These are phyloP conservation scores for Linderniella brevidens DNA, from an alignment of 257 asterid genomes.

Conservation along the genomic window DNA sequence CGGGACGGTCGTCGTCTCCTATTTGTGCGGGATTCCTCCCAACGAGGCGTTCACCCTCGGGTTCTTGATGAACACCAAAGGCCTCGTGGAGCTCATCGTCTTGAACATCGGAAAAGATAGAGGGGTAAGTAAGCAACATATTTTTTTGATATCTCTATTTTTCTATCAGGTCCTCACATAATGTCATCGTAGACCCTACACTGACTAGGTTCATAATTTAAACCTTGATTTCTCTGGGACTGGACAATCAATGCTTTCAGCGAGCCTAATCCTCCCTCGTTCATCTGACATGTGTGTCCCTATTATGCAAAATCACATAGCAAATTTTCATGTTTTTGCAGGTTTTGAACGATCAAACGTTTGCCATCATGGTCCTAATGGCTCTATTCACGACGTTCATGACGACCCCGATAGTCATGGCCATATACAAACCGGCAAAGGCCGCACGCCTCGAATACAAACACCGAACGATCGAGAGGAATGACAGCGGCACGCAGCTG, in stretches of 20 bases:
- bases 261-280: too few species aligned
- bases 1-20: conserved; percentile 33
- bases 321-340: conserved; percentile 11
- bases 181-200: too few species aligned
- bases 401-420: conserved; percentile 44
- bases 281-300: too few species aligned
- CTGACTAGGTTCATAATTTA: too few species aligned
- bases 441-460: conserved; percentile 27
- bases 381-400: conserved; percentile 63
- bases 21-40: conserved; percentile 23
- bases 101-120: conserved; percentile 49
- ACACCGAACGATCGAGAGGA: conserved; percentile 40
- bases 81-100: too few species aligned
- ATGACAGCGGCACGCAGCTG: conserved; percentile 27
- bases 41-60: conserved; percentile 44
- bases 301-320: too few species aligned
- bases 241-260: too few species aligned
- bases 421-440: conserved; percentile 40
- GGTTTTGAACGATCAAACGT: conserved; percentile 64
- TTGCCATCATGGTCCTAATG: conserved; percentile 60
- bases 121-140: conserved; percentile 27
- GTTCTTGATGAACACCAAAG: conserved; percentile 57
- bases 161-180: too few species aligned
- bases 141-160: background rate
- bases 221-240: too few species aligned